Percentiles rank a stretch among this genome's conserved stretches.
Conservation (phyloP, 2,329 filamentous ascomycete species). For the Cladosporium sp. region DNA sequence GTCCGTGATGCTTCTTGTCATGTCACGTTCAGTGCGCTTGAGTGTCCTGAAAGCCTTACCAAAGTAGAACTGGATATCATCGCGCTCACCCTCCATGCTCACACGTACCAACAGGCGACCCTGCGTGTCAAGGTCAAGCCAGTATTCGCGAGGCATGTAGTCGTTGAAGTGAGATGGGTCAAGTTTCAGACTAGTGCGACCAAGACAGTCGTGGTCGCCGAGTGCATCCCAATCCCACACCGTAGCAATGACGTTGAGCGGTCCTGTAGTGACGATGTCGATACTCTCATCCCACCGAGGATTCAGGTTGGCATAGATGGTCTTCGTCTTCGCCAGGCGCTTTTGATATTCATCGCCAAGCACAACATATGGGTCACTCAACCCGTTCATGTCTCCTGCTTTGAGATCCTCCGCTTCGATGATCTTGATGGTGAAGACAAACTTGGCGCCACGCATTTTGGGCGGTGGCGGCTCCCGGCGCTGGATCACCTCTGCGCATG, state of each 20-base stretch:
- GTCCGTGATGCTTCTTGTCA: constrained; percentile 96
- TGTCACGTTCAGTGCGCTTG: constrained; percentile 93
- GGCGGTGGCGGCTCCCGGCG: constrained; percentile 70
- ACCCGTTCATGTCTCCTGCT: constrained; percentile 91
- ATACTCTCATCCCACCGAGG: constrained; percentile 97
- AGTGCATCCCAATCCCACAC: constrained; percentile 98
- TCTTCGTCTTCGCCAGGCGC: constrained; percentile 87
- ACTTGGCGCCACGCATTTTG: constrained; percentile 66
- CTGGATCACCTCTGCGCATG: constrained; percentile 76
- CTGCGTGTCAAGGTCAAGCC: constrained; percentile 95
- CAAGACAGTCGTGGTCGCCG: constrained; percentile 95
- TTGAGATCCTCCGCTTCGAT: constrained; percentile 97
- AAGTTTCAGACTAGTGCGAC: constrained; percentile 94
- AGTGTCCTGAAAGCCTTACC: constrained; percentile 93
- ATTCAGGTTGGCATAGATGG: constrained; percentile 85
- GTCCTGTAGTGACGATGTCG: constrained; percentile 87
- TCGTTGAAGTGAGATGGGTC: constrained; percentile 97
- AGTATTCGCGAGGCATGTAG: constrained; percentile 92
- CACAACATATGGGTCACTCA: constrained; percentile 95
- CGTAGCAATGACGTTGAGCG: constrained; percentile 91
- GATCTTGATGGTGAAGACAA: constrained; percentile 98
- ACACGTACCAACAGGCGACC: constrained; percentile 83
- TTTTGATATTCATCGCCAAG: constrained; percentile 97
- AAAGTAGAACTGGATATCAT: constrained; percentile 98
- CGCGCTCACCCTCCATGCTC: constrained; percentile 97